phyloP scores from a whole-genome alignment of 768 basidiomycete species.

The Suillus ampliporus region DNA sequence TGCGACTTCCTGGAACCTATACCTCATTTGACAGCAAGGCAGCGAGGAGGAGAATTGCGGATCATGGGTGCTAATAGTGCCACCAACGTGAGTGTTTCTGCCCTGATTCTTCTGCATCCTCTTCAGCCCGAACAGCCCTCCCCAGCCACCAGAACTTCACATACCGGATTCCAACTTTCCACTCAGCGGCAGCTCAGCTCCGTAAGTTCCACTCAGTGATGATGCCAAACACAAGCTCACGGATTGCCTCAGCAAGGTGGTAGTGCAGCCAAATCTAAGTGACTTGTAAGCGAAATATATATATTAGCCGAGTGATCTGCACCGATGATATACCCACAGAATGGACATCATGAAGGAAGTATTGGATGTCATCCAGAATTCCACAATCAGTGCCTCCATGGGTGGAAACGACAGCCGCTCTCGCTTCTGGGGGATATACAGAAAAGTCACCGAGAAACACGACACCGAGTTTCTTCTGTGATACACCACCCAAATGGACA shows the following conservation, averaged over 20 bases:
- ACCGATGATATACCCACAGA: not conserved
- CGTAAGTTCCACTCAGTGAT: not conserved
- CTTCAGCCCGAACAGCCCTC: not conserved
- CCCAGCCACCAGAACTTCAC: not conserved
- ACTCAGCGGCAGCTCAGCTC: not conserved
- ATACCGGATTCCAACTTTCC: not conserved
- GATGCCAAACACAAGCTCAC: not conserved
- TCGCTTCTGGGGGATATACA: slow-evolving; percentile 18
- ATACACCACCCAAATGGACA: slow-evolving; percentile 19
- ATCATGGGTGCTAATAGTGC: no score
- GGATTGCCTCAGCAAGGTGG: not conserved
- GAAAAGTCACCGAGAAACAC: slow-evolving; percentile 18
- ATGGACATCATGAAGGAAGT: not conserved
- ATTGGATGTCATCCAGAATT: not conserved
- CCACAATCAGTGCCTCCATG: not conserved
- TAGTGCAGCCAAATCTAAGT: not conserved
- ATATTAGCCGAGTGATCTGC: not conserved
- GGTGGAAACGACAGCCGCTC: not conserved
- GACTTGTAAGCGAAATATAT: not conserved
- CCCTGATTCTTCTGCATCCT: not conserved
- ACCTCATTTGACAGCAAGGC: not conserved
- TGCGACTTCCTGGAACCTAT: not conserved
- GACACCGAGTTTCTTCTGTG: slow-evolving; percentile 21
- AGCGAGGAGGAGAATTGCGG: no score
- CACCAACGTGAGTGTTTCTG: not conserved